These are phyloP conservation scores for Diphasiastrum complanatum DNA, from an alignment of 83 land plant genomes.

Conservation along the genomic window DNA sequence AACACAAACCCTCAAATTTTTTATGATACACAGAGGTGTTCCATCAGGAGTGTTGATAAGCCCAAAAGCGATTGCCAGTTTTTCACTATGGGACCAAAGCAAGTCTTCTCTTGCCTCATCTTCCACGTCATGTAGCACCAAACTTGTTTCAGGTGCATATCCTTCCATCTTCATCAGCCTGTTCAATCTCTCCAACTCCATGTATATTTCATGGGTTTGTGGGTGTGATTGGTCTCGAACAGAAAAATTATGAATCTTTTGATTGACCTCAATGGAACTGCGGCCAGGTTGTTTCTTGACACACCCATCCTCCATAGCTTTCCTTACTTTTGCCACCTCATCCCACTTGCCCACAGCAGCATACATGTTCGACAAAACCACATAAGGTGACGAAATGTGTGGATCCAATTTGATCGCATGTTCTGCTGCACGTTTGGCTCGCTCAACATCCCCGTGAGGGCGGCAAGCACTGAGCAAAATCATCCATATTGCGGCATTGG, in stretches of 20 bases:
- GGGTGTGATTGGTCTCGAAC: constrained; percentile 1
- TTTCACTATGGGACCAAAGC: neutral
- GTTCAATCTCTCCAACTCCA: constrained; percentile 4
- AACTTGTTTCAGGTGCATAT: neutral
- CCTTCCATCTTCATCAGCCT: constrained; percentile 6
- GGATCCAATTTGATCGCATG: neutral
- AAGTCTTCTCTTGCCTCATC: constrained; percentile 1
- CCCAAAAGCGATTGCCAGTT: constrained; percentile 11
- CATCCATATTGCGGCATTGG: constrained; percentile 1
- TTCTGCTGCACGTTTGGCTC: constrained; percentile 8
- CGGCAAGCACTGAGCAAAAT: constrained; percentile 16
- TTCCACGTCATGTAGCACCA: constrained; percentile 5
- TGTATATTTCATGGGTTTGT: neutral
- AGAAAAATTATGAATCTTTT: constrained; percentile 4
- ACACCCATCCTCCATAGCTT: too few species aligned
- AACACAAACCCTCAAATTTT: neutral
- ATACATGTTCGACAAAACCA: too few species aligned
- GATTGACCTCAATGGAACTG: constrained; percentile 7
- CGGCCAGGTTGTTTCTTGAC: constrained; percentile 1
- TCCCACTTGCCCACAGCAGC: too few species aligned
- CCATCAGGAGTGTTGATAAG: neutral
- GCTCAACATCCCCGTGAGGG: constrained; percentile 6
- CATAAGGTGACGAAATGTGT: neutral
- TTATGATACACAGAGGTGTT: neutral
- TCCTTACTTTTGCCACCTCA: too few species aligned